Base-by-base conservation (phyloP, 495 filamentous ascomycete genomes). In the Podospora pseudopauciseta region DNA sequence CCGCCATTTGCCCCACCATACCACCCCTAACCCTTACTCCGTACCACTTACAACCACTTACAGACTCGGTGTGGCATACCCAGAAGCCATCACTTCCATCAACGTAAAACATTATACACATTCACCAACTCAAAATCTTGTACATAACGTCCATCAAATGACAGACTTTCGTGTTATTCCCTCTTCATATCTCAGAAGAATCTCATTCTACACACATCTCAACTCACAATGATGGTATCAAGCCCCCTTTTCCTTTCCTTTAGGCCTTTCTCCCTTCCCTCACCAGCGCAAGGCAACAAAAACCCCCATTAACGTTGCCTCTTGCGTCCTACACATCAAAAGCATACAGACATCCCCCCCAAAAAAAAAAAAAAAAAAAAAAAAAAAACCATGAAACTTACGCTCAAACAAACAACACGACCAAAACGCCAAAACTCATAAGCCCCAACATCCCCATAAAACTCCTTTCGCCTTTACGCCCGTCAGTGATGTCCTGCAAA, bases 321-420 rank as follows among this genome's bases (percentile, higher is more conserved):
- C n/a, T 58, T 20, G 56, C n/a, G 3, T 27, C 56, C 56, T 6
- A 4, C 6, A 9, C 57, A 15, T 18, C 2, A 61, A 49, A 15
- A 26, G 32, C n/a, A 67, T n/a, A 34, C 30, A 62, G 55, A 39
- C 1, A 63, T 20, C 32, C 28, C 20, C n/a, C n/a, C n/a, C n/a
- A n/a, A n/a, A n/a, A n/a, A n/a, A n/a, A 58, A n/a, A 58, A 27
- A 63, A 57, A 13, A 57, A 49, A 39, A 62, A 23, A 23, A 58
- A 27, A 58, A 27, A 39, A 62, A 23, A 23, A 23, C 23, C 23
- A 23, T 23, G 23, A 23, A 23, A 23, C 23, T 23, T 23, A 23
- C 23, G 23, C 60, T 62, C 39, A 39, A 67, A 61, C 39, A 66
- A 27, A 53, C 27, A 67, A 62, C 26, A 67, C 55, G 32, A 9